phyloP scores from a whole-genome alignment of 495 filamentous ascomycete species.

The Poronia punctata region DNA sequence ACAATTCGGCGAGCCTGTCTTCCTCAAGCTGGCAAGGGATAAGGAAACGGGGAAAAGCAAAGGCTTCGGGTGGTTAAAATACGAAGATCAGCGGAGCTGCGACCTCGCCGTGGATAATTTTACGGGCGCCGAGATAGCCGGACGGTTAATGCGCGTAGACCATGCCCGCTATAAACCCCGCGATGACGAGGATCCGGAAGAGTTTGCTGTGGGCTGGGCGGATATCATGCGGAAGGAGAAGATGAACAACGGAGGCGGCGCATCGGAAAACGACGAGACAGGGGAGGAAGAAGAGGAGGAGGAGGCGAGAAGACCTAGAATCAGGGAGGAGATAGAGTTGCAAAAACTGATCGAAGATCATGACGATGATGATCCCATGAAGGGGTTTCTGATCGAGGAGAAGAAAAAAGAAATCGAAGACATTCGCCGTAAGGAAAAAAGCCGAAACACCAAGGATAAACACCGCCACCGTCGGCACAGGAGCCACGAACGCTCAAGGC shows the following conservation, averaged over 20 bases:
- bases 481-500: conserved; percentile 26
- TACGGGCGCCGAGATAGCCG: conserved; percentile 75
- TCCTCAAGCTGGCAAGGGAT: conserved; percentile 84
- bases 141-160: conserved; percentile 78
- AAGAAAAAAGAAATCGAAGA: conserved; percentile 80
- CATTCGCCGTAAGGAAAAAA: conserved; percentile 53
- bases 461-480: conserved; percentile 53
- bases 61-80: conserved; percentile 94
- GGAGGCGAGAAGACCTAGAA: conserved; percentile 34
- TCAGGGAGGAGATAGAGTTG: conserved; percentile 67
- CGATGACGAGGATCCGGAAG: conserved; percentile 74
- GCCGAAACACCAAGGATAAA: conserved; percentile 29
- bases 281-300: conserved; percentile 27
- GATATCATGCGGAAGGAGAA: conserved; percentile 35
- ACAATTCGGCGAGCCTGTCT: conserved; percentile 90
- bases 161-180: conserved; percentile 84
- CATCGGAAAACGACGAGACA: conserved; percentile 33
- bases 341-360: conserved; percentile 66
- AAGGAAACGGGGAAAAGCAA: conserved; percentile 92
- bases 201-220: conserved; percentile 42
- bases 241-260: conserved; percentile 19
- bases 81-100: conserved; percentile 94
- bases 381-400: conserved; percentile 75
- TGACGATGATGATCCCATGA: conserved; percentile 98
- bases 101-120: conserved; percentile 95